phyloP scores from a whole-genome alignment of 495 filamentous ascomycete genomes.

The Podospora bellae-mahoneyi region DNA sequence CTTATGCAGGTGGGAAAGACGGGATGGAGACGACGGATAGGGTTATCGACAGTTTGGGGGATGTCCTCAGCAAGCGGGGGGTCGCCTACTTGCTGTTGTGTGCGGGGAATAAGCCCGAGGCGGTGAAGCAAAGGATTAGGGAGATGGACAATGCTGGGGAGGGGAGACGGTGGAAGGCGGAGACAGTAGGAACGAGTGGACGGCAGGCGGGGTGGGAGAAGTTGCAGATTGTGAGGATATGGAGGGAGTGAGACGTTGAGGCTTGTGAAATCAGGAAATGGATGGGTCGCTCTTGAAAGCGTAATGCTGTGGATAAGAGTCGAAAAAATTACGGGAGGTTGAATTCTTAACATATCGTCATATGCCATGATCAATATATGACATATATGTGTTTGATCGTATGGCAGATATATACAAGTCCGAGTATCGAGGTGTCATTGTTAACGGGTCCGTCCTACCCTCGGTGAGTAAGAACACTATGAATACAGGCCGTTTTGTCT shows the following conservation, averaged over 20 bases:
- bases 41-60: constrained; percentile 63
- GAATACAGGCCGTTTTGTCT: background rate
- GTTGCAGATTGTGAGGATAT: constrained; percentile 76
- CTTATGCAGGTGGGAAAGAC: constrained; percentile 82
- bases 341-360: no score
- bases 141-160: constrained; percentile 35
- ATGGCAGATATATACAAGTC: background rate
- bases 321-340: no score
- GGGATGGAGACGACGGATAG: constrained; percentile 91
- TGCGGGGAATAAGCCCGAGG: constrained; percentile 75
- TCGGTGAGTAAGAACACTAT: background rate
- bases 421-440: constrained; percentile 2
- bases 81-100: constrained; percentile 89
- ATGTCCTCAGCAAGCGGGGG: constrained; percentile 61
- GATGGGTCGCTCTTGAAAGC: no score
- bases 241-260: constrained; percentile 40
- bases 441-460: constrained; percentile 8
- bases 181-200: constrained; percentile 80
- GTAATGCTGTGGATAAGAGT: no score
- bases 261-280: no score
- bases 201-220: constrained; percentile 90
- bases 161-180: constrained; percentile 60
- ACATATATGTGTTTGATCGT: no score
- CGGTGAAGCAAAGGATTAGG: constrained; percentile 64
- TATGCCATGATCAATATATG: no score